These are phyloP conservation scores for Monosporozyma unispora DNA, from an alignment of 805 yeast genomes.

Conservation along the genomic window DNA sequence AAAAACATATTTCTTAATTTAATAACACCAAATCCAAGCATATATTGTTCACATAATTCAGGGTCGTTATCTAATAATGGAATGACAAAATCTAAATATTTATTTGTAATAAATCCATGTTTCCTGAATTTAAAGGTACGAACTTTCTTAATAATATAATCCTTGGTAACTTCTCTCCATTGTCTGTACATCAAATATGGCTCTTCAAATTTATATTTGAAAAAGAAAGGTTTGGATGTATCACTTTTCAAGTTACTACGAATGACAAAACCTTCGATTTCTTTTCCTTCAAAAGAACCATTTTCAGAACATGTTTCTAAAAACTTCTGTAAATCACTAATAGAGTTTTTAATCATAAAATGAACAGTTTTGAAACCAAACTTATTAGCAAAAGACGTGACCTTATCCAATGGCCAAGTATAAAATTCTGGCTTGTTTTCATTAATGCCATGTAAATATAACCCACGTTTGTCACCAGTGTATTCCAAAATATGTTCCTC, in stretches of 20 bases:
- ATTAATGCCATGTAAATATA: conserved; percentile 87
- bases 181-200: conserved; percentile 88
- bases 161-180: conserved; percentile 78
- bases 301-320: conserved; percentile 49
- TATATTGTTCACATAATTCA: conserved; percentile 36
- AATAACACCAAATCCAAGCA: conserved; percentile 62
- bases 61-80: conserved; percentile 46
- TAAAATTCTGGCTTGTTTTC: conserved; percentile 50
- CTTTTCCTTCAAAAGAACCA: conserved; percentile 63
- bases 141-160: conserved; percentile 33
- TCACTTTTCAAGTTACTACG: conserved; percentile 40
- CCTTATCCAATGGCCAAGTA: conserved; percentile 56
- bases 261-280: conserved; percentile 89
- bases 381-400: conserved; percentile 45
- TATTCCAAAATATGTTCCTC: conserved; percentile 91
- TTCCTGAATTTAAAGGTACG: conserved; percentile 36
- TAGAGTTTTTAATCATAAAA: conserved; percentile 33
- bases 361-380: conserved; percentile 69
- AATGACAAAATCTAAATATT: conserved; percentile 59
- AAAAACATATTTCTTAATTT: conserved; percentile 61
- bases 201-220: conserved; percentile 91
- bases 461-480: conserved; percentile 55
- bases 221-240: conserved; percentile 48
- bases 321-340: conserved; percentile 39
- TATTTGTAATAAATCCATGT: conserved; percentile 53